Evolutionary conservation across 345 rosid genomes (phyloP).

Genomic region (Sonneratia caseolaris): DNA sequence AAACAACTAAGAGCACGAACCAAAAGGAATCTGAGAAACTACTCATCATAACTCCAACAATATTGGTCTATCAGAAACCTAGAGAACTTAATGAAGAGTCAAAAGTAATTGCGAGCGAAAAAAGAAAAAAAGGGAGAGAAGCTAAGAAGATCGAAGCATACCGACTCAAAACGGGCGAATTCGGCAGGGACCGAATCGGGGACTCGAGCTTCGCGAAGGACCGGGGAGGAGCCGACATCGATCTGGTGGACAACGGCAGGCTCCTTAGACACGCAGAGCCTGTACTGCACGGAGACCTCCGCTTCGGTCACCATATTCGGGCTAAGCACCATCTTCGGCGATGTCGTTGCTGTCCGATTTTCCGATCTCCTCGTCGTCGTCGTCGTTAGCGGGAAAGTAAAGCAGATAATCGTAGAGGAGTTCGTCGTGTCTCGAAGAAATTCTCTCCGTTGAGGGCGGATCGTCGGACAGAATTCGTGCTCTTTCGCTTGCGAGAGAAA

Average conservation of each 20-base stretch:
- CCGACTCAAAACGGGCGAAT: constrained; percentile 38
- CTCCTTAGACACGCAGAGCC: constrained; percentile 3
- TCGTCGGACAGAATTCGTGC: not conserved
- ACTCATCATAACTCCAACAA: not conserved
- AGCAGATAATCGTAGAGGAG: not conserved
- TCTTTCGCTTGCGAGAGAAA: not conserved
- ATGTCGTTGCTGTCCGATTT: not conserved
- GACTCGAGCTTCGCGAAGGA: constrained; percentile 15
- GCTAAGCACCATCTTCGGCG: not conserved
- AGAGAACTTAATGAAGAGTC: not conserved
- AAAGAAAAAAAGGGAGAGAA: too few species aligned
- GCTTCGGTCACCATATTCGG: constrained; percentile 12
- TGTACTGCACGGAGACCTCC: constrained; percentile 7
- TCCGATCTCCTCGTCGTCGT: not conserved
- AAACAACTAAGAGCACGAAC: not conserved
- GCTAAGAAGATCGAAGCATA: constrained; percentile 12
- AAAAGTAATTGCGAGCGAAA: not conserved
- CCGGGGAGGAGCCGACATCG: constrained; percentile 9
- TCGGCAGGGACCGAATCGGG: constrained; percentile 29
- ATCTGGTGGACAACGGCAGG: constrained; percentile 9
- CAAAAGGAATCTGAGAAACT: not conserved
- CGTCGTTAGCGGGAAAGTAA: not conserved
- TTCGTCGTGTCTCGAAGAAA: not conserved
- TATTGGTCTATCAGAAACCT: not conserved
- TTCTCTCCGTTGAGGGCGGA: not conserved